phyloP scores from a whole-genome alignment of 495 filamentous ascomycete genomes.

The Melanomma pulvis-pyrius region DNA sequence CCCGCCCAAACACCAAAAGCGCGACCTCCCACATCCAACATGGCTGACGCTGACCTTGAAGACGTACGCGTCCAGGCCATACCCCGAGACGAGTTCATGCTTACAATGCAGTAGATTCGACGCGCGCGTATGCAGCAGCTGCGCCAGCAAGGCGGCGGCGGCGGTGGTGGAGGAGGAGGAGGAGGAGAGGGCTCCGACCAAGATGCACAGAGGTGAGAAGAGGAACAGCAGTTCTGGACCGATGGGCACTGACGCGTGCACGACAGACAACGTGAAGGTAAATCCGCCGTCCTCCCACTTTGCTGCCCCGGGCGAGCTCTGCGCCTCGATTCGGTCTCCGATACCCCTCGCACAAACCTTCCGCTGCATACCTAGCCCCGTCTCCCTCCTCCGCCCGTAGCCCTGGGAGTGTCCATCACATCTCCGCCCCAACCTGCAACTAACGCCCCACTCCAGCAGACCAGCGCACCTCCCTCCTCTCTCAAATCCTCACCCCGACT shows the following conservation, averaged over 20 bases:
- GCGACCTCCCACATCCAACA: conserved; percentile 11
- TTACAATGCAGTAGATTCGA: conserved; percentile 64
- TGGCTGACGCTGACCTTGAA: conserved; percentile 39
- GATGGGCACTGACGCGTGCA: conserved; percentile 12
- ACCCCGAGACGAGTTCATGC: neutral
- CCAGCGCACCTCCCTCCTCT: conserved; percentile 63
- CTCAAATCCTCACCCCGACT: conserved; percentile 90
- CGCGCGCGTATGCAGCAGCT: conserved; percentile 90
- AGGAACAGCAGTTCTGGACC: neutral
- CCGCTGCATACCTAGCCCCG: conserved; percentile 6
- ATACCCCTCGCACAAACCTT: conserved; percentile 4
- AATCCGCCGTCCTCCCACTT: neutral
- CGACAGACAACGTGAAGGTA: conserved; percentile 70
- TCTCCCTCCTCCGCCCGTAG: neutral
- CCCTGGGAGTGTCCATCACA: neutral
- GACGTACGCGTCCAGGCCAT: conserved; percentile 23
- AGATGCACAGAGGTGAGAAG: conserved; percentile 64
- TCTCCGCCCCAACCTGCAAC: neutral
- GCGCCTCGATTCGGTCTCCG: neutral
- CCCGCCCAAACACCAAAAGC: conserved; percentile 20
- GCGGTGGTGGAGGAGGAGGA: conserved; percentile 22
- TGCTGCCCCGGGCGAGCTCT: too few species aligned
- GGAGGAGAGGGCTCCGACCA: conserved; percentile 57
- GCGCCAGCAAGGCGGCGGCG: conserved; percentile 63
- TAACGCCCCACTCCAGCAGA: conserved; percentile 44